phyloP scores from a whole-genome alignment of 1,284 basidiomycete genomes.

The Thecaphora thlaspeos region DNA sequence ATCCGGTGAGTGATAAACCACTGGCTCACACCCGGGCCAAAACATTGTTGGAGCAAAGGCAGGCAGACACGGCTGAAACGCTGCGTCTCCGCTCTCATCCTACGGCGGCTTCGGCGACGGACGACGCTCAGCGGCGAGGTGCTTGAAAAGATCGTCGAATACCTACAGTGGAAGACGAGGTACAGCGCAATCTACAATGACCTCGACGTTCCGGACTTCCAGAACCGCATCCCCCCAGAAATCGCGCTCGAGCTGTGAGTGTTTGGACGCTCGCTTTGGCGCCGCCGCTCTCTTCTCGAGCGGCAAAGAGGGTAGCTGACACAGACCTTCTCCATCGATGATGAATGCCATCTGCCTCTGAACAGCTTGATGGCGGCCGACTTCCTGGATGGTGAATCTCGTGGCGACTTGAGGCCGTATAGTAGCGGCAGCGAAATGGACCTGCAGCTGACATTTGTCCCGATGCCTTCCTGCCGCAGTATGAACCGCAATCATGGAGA shows the following conservation, averaged over 20 bases:
- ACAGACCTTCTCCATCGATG: background rate
- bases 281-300: too few species aligned
- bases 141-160: constrained; percentile 78
- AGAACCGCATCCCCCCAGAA: constrained; percentile 74
- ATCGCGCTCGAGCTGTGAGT: constrained; percentile 77
- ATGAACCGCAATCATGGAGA: too few species aligned
- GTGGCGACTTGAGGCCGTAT: too few species aligned
- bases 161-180: constrained; percentile 73
- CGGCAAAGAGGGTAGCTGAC: too few species aligned
- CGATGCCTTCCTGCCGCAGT: too few species aligned
- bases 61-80: background rate
- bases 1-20: constrained; percentile 54
- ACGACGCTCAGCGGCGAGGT: constrained; percentile 66
- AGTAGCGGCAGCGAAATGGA: too few species aligned
- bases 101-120: background rate
- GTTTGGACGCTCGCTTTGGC: constrained; percentile 54
- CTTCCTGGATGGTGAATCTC: constrained; percentile 41
- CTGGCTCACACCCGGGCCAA: background rate
- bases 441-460: too few species aligned
- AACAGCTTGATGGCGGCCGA: constrained; percentile 50
- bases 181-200: constrained; percentile 66
- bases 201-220: constrained; percentile 75
- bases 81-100: constrained; percentile 2
- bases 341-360: background rate
- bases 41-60: too few species aligned